Conservation (phyloP, 371 early-diverging fungal species). For the Fennellomyces sp. region DNA sequence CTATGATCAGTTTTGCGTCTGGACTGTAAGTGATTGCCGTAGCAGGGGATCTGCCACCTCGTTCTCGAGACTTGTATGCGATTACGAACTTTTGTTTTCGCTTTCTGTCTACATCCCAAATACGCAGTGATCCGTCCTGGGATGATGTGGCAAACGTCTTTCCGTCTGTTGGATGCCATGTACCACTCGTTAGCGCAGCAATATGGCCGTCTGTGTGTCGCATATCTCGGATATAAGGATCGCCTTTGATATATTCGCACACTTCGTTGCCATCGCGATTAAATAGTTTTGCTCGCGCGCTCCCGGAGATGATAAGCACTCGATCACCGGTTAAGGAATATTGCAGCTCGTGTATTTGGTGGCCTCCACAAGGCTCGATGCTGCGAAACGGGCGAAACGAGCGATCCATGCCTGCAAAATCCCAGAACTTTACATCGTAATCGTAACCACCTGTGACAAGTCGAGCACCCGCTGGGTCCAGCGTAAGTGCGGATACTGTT, state of each 20-base stretch:
- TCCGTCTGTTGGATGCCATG: conserved; percentile 83
- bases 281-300: conserved; percentile 75
- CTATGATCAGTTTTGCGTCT: conserved; percentile 73
- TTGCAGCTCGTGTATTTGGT: conserved; percentile 85
- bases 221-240: conserved; percentile 92
- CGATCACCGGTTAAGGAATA: conserved; percentile 80
- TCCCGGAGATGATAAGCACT: conserved; percentile 80
- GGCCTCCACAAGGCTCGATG: conserved; percentile 80
- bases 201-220: conserved; percentile 90
- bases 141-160: conserved; percentile 79
- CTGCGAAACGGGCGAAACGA: conserved; percentile 77
- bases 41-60: conserved; percentile 72
- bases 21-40: conserved; percentile 68
- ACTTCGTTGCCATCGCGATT: conserved; percentile 79
- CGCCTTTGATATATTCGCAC: conserved; percentile 85
- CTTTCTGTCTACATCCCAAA: conserved; percentile 86
- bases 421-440: conserved; percentile 86
- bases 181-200: conserved; percentile 74
- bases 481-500: conserved; percentile 78
- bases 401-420: conserved; percentile 89
- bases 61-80: conserved; percentile 72
- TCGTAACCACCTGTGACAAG: conserved; percentile 85
- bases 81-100: conserved; percentile 79
- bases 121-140: conserved; percentile 83
- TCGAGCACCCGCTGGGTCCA: conserved; percentile 86